Percentiles rank a stretch among this genome's conserved stretches.
Evolutionary conservation across 179 eudicot species (phyloP).

Genomic region (Silene vulgaris): DNA sequence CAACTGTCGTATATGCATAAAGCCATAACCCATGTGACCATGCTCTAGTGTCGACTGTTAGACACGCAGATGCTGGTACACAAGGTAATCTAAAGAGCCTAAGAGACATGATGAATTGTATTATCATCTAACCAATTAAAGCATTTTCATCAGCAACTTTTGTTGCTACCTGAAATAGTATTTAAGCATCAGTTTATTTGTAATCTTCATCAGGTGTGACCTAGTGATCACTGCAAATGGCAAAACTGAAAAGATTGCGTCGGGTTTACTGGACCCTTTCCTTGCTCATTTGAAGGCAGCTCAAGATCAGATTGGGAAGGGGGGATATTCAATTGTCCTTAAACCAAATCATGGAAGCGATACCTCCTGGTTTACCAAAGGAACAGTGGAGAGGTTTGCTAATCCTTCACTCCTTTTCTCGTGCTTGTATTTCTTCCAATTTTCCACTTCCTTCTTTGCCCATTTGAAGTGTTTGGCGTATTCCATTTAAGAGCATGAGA

Average conservation of each 20-base stretch:
- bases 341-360: slow-evolving; percentile 51
- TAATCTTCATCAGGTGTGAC: slow-evolving; percentile 62
- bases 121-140: neutral
- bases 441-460: neutral
- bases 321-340: slow-evolving; percentile 88
- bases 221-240: slow-evolving; percentile 71
- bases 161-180: neutral
- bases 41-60: no score
- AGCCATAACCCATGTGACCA: no score
- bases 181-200: slow-evolving; percentile 11
- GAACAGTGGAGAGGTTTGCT: slow-evolving; percentile 76
- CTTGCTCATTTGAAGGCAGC: slow-evolving; percentile 85
- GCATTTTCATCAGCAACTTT: neutral
- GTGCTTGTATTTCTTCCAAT: neutral
- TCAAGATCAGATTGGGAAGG: slow-evolving; percentile 88
- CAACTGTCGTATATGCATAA: no score
- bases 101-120: no score
- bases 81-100: no score
- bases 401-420: slow-evolving; percentile 12
- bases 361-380: slow-evolving; percentile 88
- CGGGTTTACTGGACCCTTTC: slow-evolving; percentile 86
- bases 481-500: slow-evolving; percentile 1
- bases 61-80: no score
- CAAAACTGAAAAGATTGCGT: slow-evolving; percentile 78
- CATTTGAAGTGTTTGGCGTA: neutral